These are phyloP conservation scores for Chytriomyces sp. DNA, from an alignment of 192 early-diverging fungal species.

Conservation along the genomic window DNA sequence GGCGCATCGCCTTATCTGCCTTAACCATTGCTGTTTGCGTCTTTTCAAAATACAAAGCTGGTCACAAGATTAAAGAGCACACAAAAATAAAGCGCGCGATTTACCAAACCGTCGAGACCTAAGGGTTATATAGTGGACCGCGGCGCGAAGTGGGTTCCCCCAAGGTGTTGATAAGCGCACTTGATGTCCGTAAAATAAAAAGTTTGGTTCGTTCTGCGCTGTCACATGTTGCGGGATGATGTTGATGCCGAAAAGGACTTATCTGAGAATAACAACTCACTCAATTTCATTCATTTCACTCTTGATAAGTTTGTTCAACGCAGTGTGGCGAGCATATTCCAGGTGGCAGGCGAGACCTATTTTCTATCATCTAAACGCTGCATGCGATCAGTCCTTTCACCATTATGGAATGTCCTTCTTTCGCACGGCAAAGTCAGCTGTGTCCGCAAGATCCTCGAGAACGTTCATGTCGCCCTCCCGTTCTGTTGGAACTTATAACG, in stretches of 20 bases:
- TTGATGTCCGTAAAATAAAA: background rate
- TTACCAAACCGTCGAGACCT: background rate
- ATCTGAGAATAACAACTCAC: no score
- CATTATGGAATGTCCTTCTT: background rate
- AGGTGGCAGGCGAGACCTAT: no score
- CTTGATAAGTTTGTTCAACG: no score
- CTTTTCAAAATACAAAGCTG: background rate
- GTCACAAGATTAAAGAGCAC: background rate
- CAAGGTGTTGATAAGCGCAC: background rate
- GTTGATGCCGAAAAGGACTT: background rate
- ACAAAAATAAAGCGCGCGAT: background rate
- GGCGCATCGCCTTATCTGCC: background rate
- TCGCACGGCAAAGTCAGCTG: background rate
- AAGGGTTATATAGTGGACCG: background rate
- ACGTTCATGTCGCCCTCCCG: no score
- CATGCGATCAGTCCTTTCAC: slow-evolving; percentile 10
- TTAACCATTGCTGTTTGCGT: background rate
- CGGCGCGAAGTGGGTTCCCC: background rate
- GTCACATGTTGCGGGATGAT: background rate
- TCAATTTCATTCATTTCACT: background rate
- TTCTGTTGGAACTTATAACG: no score
- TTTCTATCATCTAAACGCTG: no score
- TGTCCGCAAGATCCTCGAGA: background rate
- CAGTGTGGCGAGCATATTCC: no score
- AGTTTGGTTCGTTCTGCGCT: background rate